Evolutionary conservation across 371 early-diverging fungal species (phyloP).

Genomic region (Mucor sp.): DNA sequence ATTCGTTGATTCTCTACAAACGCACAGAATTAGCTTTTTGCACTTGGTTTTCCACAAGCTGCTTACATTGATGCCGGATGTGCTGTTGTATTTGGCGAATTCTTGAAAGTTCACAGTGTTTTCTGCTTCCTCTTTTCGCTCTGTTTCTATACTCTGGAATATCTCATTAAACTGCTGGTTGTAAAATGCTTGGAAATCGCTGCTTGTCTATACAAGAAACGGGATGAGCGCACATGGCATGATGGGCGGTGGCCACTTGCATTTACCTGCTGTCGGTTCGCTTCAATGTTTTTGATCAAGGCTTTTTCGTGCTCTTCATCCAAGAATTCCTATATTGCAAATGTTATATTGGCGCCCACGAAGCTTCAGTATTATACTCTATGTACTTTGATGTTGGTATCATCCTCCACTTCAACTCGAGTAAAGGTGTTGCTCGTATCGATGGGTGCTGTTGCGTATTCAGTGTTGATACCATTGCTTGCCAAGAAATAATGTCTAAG

Average conservation of each 20-base stretch:
- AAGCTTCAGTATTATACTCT: not conserved
- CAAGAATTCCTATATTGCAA: slow-evolving; percentile 12
- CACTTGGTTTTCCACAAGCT: not conserved
- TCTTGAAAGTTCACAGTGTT: slow-evolving; percentile 1
- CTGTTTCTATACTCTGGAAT: not conserved
- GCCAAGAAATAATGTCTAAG: slow-evolving; percentile 49
- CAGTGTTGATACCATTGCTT: slow-evolving; percentile 39
- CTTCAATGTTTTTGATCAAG: slow-evolving; percentile 17
- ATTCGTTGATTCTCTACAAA: slow-evolving; percentile 18
- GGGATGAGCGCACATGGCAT: not conserved
- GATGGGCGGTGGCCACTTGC: not conserved
- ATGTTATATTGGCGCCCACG: not conserved
- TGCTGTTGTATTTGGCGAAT: slow-evolving; percentile 1
- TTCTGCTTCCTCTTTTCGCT: slow-evolving; percentile 3
- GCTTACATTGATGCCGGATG: slow-evolving; percentile 7
- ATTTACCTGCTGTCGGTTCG: slow-evolving; percentile 8
- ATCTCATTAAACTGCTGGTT: not conserved
- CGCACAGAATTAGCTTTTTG: not conserved
- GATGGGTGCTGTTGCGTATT: slow-evolving; percentile 9
- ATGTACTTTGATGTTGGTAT: slow-evolving; percentile 22
- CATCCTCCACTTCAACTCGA: slow-evolving; percentile 5
- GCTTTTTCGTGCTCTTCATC: slow-evolving; percentile 21
- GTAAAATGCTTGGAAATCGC: slow-evolving; percentile 6
- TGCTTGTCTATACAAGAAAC: slow-evolving; percentile 7
- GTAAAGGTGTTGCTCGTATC: slow-evolving; percentile 10